phyloP scores from a whole-genome alignment of 441 rosid species.

The Brassica hybrid region DNA sequence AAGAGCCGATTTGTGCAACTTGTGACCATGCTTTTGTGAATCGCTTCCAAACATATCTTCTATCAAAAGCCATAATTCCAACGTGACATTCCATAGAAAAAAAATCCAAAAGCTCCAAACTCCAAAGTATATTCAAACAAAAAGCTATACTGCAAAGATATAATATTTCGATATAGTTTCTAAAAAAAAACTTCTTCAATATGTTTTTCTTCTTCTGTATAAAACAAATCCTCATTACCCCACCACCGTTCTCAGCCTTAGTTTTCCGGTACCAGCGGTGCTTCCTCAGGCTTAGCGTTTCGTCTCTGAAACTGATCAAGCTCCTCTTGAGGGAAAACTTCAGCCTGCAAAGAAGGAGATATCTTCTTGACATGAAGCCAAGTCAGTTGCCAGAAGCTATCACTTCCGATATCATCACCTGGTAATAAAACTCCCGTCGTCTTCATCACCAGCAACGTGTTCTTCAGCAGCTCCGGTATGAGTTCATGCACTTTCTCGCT shows the following conservation, averaged over 20 bases:
- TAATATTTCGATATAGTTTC: not conserved
- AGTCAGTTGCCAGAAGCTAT: conserved; percentile 75
- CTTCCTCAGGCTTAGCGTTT: conserved; percentile 39
- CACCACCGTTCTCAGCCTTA: conserved; percentile 18
- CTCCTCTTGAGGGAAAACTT: conserved; percentile 68
- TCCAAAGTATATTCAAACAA: conserved; percentile 28
- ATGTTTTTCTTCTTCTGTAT: conserved; percentile 25
- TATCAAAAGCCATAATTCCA: not conserved
- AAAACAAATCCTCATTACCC: conserved; percentile 28
- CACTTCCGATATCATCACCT: conserved; percentile 65
- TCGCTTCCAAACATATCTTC: not conserved
- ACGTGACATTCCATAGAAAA: not conserved
- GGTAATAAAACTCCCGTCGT: conserved; percentile 62
- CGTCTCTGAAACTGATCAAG: conserved; percentile 51
- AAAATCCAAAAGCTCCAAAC: not conserved
- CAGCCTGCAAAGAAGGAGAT: conserved; percentile 57
- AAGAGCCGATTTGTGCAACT: not conserved
- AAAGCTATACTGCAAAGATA: conserved; percentile 42
- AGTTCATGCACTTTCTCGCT: conserved; percentile 66
- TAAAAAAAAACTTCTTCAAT: not conserved
- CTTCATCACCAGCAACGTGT: conserved; percentile 70
- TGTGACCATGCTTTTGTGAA: not conserved
- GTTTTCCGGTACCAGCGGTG: conserved; percentile 27
- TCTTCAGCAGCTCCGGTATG: conserved; percentile 72
- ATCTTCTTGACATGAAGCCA: conserved; percentile 73